Evolutionary conservation across 192 early-diverging fungal species (phyloP), one percentile per base, ranked within the genome.

Genomic region (Gonapodya prolifera): DNA sequence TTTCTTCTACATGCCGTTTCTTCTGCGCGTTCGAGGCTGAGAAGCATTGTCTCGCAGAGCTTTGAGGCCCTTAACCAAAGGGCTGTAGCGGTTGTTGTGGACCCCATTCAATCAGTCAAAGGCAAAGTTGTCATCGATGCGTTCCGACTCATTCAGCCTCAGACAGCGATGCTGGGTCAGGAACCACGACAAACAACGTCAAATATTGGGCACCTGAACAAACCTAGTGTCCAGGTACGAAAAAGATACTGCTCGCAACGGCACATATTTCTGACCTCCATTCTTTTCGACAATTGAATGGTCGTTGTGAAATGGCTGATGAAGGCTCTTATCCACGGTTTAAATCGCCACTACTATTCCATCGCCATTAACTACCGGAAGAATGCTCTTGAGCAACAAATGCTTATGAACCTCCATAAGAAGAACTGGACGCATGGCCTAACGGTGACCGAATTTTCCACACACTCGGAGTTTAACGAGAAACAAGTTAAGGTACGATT

Each of bases 91-190:
- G 96, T 99, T 33, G 98, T 99, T 0, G 91, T 99, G 33, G 98
- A 99, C 82, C 98, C 98, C 1, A 98, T 99, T 81, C 98, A 99
- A 81, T 98, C 96, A 30, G 98, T 99, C 76, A 97, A 98, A 78
- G 98, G 98, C 79, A 99, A 99, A 81, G 98, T 99, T 0, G 98
- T 99, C 1, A 99, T 99, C 83, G 98, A 99, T 84, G 98, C 96
- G 34, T 99, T 99, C 89, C 91, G 98, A 35, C 84, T 95, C 30
- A 99, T 99, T 79, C 94, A 96, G 81, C 91, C 95, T 45, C 92
- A 96, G 79, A 87, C 88, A 16, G 82, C 90, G 0, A 91, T 95
- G 87, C 84, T 92, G 2, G 92, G 91, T 33, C 92, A 96, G 81
- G 98, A 99, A 80, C 93, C 98, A 30, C 91, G 96, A 32, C 96